Base-by-base conservation (phyloP, 495 filamentous ascomycete genomes). In the Annulohypoxylon stygium region DNA sequence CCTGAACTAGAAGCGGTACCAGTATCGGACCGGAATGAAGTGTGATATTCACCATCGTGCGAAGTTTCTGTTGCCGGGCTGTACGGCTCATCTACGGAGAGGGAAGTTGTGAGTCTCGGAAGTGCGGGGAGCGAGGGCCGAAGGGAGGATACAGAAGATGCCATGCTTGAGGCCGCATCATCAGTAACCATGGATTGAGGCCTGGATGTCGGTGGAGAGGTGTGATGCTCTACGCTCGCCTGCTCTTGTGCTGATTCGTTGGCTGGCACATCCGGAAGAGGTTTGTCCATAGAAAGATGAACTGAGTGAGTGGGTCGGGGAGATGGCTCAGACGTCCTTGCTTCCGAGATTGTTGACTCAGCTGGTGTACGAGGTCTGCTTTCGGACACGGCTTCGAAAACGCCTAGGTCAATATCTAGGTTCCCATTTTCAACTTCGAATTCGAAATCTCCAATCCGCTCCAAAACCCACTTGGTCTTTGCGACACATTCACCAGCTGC, bases 381-480 rank as follows among this genome's bases (percentile, higher is more conserved):
- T 20, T 77, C 59, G 0, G 70, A 68, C 7, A 65, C 61, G 18
- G 71, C 66, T 70, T 83, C 83, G 61, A 86, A 75, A 14, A 81
- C 75, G 3, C 78, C 76, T 20, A 86, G 67, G 47, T 89, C 84
- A 58, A 90, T 80, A 0, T 81, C 83, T n/a, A 87, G 75, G 25
- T 76, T 82, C 48, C 78, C 76, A 51, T 78, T 77, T 20, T 82
- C 81, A 14, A 86, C 76, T 50, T 93, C 91, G 62, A 97, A 88
- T 77, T 97, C 94, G 75, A 99, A 97, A 80, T 99, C 96, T 23
- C 96, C 97, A 70, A 96, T 93, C 55, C 91, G 86, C 81, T 97
- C 94, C 65, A 99, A 91, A 41, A 97, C 90, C 80, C 88, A 84
- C 74, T 92, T 93, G 25, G 94, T 91, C 79, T 94, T 94, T 4